A percentile compares a stretch with the other conserved stretches of the same genome.
Conservation (phyloP, 2,329 filamentous ascomycete species). For the Aureobasidium sp. region DNA sequence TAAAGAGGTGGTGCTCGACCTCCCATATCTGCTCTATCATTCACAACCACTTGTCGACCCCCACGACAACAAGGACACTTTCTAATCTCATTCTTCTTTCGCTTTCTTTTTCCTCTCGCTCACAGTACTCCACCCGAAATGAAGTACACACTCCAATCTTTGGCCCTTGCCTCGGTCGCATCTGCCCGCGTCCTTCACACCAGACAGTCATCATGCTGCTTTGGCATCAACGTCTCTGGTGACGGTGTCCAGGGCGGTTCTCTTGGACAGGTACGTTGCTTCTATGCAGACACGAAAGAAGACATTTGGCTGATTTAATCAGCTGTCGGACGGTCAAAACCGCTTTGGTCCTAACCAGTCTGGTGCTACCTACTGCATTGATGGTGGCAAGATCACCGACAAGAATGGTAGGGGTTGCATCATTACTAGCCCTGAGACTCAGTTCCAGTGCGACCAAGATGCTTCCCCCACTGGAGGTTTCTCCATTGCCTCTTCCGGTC, state of each 20-base stretch:
- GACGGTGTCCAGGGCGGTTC: constrained; percentile 31
- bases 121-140: constrained; percentile 7
- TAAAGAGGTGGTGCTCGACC: constrained; percentile 8
- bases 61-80: not conserved
- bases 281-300: too few species aligned
- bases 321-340: constrained; percentile 54
- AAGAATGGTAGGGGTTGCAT: constrained; percentile 52
- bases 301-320: constrained; percentile 19
- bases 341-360: constrained; percentile 39
- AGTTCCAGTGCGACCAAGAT: constrained; percentile 52
- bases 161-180: constrained; percentile 5
- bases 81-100: not conserved
- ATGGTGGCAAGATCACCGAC: constrained; percentile 47
- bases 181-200: constrained; percentile 1
- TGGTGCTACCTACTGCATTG: constrained; percentile 46
- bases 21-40: not conserved
- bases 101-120: constrained; percentile 2
- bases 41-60: not conserved
- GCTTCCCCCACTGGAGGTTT: constrained; percentile 46
- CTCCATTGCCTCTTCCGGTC: constrained; percentile 45
- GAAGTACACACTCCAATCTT: constrained; percentile 8
- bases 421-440: constrained; percentile 48
- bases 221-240: not conserved
- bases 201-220: constrained; percentile 11
- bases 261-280: constrained; percentile 35